Evolutionary conservation across 148 eudicot genomes (phyloP), one percentile per base, ranked within the genome.

Genomic region (Drosera capensis): DNA sequence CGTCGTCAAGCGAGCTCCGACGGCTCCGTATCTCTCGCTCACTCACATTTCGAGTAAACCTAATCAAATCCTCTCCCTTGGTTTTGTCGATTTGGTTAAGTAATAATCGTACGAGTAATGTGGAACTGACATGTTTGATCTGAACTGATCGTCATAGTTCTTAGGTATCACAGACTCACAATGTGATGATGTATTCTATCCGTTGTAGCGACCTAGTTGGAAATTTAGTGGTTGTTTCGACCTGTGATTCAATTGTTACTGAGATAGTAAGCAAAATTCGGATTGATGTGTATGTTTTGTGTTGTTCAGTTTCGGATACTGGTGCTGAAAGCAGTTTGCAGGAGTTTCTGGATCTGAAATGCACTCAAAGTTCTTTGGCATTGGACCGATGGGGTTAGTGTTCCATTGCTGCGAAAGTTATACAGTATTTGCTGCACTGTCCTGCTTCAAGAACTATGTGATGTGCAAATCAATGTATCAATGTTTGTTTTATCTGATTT

Each of bases 261-360:
- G n/a, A n/a, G n/a, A n/a, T n/a, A n/a, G n/a, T n/a, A n/a, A n/a
- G n/a, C n/a, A n/a, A n/a, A n/a, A n/a, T n/a, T n/a, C n/a, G n/a
- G n/a, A n/a, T n/a, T n/a, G 5, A 21, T 22, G 48, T 17, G 22
- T 28, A 34, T 31, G 3, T 25, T 47, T 58, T 55, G 25, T 7
- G 14, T 24, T 57, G 28, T 23, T 30, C 77, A 78, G 86, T 78
- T 68, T 74, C 86, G 20, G 86, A 78, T 57, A 78, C 86, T 0
- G 86, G 80, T 8, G 43, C 46, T 9, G 80, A 75, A 36, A 71
- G 75, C 63, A 25, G 55, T 43, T 57, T 68, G 69, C 67, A 71
- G 38, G 86, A 78, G 64, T 65, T 71, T 46, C 67, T 48, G 46
- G 30, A 57, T 43, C 31, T 74, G 45, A 68, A 56, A 51, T 68